Evolutionary conservation across 768 basidiomycete species (phyloP), one percentile per base, ranked within the genome.

Genomic region (Paxillus rubicundulus): DNA sequence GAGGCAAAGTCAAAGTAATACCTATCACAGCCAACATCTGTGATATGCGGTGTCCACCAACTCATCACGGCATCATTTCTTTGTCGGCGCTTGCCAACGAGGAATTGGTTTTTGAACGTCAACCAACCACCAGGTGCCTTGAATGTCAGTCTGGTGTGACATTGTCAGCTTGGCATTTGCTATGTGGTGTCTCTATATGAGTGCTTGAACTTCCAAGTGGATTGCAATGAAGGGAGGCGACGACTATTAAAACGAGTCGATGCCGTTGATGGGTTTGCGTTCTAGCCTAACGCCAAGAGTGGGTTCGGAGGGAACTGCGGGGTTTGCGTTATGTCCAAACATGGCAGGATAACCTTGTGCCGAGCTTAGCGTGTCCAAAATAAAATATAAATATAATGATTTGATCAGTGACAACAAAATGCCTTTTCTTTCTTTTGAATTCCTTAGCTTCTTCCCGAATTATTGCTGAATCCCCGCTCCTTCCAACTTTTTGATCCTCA

Each of bases 401-500:
- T 55, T 47, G 21, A 45, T 50, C 54, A 47, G 50, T 53, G 48
- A 61, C 41, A 32, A 18, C 37, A 33, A 38, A 24, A 28, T 21
- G 17, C 10, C 17, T 20, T 41, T 53, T 64, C 10, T 56, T 33
- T 47, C 47, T 44, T 55, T 45, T 42, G 41, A 24, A 24, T 24
- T 24, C 24, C 36, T 49, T 34, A 47, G 9, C 30, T 39, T 30
- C 16, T 55, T 48, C 55, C 52, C 66, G 55, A 65, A 59, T 61
- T 63, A 61, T 65, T 59, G 51, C 57, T 45, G 53, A 52, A 47
- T 43, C 59, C 46, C 57, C 65, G 53, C 60, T 64, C 63, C 49
- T 67, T 59, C 49, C 56, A 36, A 52, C 54, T 47, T 53, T 43
- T 55, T 44, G 56, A 45, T 55, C 28, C 14, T 55, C 52, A 18